phyloP scores from a whole-genome alignment of 768 basidiomycete genomes.

The Hypsizygus marmoreus region DNA sequence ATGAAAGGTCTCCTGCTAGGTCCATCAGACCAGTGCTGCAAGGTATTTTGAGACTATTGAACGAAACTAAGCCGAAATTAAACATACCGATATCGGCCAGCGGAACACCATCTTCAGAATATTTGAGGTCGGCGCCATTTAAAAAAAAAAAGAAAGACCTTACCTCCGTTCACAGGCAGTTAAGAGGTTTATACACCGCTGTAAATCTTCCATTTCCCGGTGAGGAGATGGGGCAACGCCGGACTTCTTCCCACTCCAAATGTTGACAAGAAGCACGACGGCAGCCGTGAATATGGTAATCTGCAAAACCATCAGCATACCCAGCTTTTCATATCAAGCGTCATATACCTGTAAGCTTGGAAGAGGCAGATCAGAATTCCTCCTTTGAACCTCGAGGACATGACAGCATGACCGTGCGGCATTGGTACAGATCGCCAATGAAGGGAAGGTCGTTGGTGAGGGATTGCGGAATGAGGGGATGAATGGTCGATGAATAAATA shows the following conservation, averaged over 20 bases:
- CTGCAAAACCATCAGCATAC: conserved; percentile 21
- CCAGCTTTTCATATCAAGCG: neutral
- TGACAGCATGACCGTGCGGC: conserved; percentile 77
- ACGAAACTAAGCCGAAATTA: neutral
- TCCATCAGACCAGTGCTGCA: conserved; percentile 38
- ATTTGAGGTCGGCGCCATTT: neutral
- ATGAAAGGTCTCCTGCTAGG: conserved; percentile 35
- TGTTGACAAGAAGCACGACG: conserved; percentile 63
- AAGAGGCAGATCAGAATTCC: conserved; percentile 34
- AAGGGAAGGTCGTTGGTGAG: conserved; percentile 44
- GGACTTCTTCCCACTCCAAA: conserved; percentile 60
- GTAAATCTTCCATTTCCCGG: conserved; percentile 60
- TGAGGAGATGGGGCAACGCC: conserved; percentile 46
- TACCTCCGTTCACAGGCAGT: conserved; percentile 41
- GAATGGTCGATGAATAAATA: conserved; percentile 78
- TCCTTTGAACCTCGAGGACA: conserved; percentile 57
- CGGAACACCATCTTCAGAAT: conserved; percentile 38
- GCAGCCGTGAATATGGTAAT: conserved; percentile 39
- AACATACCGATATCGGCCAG: conserved; percentile 42
- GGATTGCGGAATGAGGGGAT: conserved; percentile 65
- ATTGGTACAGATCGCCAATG: conserved; percentile 85
- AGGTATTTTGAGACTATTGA: neutral
- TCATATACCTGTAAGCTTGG: conserved; percentile 36
- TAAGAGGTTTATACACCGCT: conserved; percentile 59
- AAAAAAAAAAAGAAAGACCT: conserved; percentile 3